Conservation (phyloP, 192 early-diverging fungal species). For the Chytriomyces sp. region DNA sequence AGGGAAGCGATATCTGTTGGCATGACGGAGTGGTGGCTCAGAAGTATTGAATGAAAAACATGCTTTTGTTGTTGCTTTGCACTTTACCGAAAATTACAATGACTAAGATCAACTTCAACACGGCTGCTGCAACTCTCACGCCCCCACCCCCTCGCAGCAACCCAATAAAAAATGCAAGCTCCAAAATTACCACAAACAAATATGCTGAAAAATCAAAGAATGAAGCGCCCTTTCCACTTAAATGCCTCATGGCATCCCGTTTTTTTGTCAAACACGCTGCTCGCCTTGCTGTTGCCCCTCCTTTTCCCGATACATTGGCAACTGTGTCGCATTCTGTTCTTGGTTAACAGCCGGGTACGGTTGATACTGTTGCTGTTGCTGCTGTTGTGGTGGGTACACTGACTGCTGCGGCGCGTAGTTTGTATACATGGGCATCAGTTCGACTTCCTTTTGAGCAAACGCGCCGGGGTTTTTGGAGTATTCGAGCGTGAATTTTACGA, state of each 20-base stretch:
- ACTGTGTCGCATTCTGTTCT: not conserved
- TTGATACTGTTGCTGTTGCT: not conserved
- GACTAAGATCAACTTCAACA: no score
- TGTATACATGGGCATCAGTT: not conserved
- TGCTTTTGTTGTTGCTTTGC: no score
- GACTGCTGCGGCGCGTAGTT: not conserved
- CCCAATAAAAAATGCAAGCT: no score
- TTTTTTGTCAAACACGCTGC: not conserved
- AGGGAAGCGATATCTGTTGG: not conserved
- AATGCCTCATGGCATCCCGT: no score
- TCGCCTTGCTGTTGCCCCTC: not conserved
- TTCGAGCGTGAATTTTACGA: not conserved
- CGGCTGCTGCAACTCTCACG: no score
- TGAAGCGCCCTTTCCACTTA: no score
- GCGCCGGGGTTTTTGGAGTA: not conserved
- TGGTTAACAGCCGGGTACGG: not conserved
- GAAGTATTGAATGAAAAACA: no score
- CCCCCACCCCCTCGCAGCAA: no score
- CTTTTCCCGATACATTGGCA: not conserved
- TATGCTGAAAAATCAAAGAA: no score
- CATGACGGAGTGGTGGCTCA: slow-evolving; percentile 59
- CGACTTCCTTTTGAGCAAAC: not conserved
- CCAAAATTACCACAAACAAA: no score
- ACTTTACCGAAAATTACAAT: no score
- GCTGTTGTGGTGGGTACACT: not conserved